Base-by-base conservation (phyloP, 2,329 filamentous ascomycete species). In the Aspergillus nomiae region DNA sequence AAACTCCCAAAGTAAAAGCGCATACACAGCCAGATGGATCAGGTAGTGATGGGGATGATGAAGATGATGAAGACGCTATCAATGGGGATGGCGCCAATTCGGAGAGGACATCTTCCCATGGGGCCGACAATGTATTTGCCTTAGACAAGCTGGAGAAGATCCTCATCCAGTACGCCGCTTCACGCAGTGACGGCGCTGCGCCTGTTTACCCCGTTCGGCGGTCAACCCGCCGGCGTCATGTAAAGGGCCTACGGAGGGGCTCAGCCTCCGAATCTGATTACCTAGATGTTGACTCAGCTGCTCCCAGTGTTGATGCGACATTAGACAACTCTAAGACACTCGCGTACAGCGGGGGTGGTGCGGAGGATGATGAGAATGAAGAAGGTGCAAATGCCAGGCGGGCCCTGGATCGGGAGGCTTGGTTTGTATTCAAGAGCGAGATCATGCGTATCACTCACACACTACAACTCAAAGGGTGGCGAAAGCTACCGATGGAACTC, bases 311-410 rank as follows among this genome's bases (percentile, higher is more conserved):
- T 69, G 92, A 97, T 76, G 92, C 88, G 9, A 83, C 89, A 53
- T 84, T 98, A 24, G 94, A 98, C 78, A 97, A 97, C 73, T 91
- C 92, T 6, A 95, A 94, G 78, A 96, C 94, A 0, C 82, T 97
- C 70, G 87, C 89, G 57, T 96, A 95, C 74, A 84, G 82, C 16
- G 88, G 89, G 28, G 87, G 87, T 21, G 73, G 74, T 34, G 76
- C 73, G 30, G 80, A 82, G 26, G 76, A 77, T 16, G 77, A 80
- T 11, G 70, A 73, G 7, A 82, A 83, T 53, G 76, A 80, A 5
- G 74, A 80, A 3, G 74, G 78, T 51, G 78, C 77, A 3, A 80
- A 78, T 57, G 82, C 81, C 60, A 81, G 79, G 62, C 83, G 83
- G 45, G 83, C 86, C 36, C 92, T 90, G 73, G 92, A 94, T 63